Base-by-base conservation (phyloP, 257 asterid genomes). In the Rauvolfia tetraphylla region DNA sequence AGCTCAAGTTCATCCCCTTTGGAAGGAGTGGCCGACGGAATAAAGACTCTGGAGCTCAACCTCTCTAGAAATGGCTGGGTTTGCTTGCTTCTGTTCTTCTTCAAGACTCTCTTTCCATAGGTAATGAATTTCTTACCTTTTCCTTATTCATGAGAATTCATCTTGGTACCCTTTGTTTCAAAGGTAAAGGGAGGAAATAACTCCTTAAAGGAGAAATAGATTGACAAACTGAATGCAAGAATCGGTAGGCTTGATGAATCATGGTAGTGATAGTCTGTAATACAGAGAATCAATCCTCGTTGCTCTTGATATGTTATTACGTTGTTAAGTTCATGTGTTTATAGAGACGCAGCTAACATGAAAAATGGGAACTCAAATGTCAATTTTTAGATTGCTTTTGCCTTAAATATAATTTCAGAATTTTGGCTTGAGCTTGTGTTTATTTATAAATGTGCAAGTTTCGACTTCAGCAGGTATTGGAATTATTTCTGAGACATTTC, bases 101-200 rank as follows among this genome's bases (percentile, higher is more conserved):
- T 82, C 91, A 79, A 76, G 85, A 7, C 80, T 91, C 81, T 89
- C 92, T 79, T 89, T 86, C 76, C 81, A 76, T 12, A 91, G 96
- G 95, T 88, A 85, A 62, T 10, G 10, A 20, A 46, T 4, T 38
- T 66, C 70, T 14, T 38, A 9, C 31, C 31, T 66, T 38, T 41
- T 67, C 39, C 51, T 38, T 20, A 67, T 27, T 14, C 8, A 6
- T 36, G 17, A 23, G n/a, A 33, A 63, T 44, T 34, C 22, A 34
- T 8, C 18, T 31, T 27, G 38, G 29, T 25, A 10, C 27, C 7
- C 20, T 4, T 9, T 61, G 68, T 27, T 12, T 27, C 38, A n/a
- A n/a, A 27, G 36, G 68, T 6, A 29, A 29, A 57, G 0, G 27
- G n/a, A 57, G 33, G 33, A 57, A 57, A 2, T 25, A 8, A 57